Percentiles rank a stretch among this genome's conserved stretches.
Conservation (phyloP, 495 filamentous ascomycete species). For the Rhypophila decipiens region DNA sequence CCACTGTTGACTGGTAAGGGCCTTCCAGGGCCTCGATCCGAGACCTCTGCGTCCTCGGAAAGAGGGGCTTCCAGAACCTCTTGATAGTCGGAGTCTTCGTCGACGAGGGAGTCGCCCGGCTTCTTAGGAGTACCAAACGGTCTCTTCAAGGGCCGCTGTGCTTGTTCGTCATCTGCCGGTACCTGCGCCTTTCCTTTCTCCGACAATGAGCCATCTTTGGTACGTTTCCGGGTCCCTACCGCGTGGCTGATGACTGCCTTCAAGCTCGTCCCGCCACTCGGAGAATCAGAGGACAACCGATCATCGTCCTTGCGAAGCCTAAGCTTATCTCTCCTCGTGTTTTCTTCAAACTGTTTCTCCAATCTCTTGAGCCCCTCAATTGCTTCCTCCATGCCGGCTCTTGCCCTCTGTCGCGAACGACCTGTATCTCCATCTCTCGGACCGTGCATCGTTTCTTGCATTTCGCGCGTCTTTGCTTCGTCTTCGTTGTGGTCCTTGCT, state of each 20-base stretch:
- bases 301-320: conserved; percentile 16
- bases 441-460: conserved; percentile 14
- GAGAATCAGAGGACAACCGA: background rate
- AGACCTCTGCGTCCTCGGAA: conserved; percentile 20
- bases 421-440: background rate
- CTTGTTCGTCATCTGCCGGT: too few species aligned
- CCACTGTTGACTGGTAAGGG: conserved; percentile 77
- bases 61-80: background rate
- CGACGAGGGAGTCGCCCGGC: too few species aligned
- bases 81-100: too few species aligned
- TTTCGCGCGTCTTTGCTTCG: conserved; percentile 6
- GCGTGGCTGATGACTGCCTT: too few species aligned
- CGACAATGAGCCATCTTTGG: too few species aligned
- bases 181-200: background rate
- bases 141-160: too few species aligned
- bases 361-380: conserved; percentile 24
- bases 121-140: background rate
- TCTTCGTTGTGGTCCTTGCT: conserved; percentile 1
- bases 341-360: conserved; percentile 18
- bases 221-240: background rate
- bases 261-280: background rate
- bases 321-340: conserved; percentile 23
- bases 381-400: conserved; percentile 13
- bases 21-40: conserved; percentile 44
- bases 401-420: background rate